These are phyloP conservation scores for Comarum palustre DNA, from an alignment of 306 rosid genomes.

Conservation along the genomic window DNA sequence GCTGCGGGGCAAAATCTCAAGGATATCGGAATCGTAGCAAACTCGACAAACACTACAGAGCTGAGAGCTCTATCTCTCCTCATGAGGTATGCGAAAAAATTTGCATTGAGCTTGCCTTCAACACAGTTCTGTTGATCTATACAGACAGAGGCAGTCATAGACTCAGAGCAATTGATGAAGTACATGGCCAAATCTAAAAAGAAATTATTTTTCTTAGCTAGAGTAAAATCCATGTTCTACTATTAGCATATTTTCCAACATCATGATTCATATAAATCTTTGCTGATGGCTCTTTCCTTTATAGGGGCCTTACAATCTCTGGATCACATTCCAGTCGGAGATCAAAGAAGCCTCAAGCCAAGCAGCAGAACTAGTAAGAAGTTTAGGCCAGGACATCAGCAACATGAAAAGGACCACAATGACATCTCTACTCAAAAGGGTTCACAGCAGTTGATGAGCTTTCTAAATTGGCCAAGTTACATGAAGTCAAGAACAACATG, in stretches of 20 bases:
- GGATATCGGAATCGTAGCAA: not conserved
- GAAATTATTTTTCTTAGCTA: not conserved
- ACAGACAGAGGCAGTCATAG: not conserved
- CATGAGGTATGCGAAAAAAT: not conserved
- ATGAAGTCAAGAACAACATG: not conserved
- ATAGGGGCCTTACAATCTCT: constrained; percentile 64
- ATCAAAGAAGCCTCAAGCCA: constrained; percentile 52
- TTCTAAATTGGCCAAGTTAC: constrained; percentile 62
- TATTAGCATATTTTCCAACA: not conserved
- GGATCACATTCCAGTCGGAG: constrained; percentile 49
- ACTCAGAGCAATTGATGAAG: not conserved
- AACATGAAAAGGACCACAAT: constrained; percentile 43
- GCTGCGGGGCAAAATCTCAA: not conserved
- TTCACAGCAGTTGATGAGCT: constrained; percentile 63
- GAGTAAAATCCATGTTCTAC: no score
- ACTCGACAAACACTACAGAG: not conserved
- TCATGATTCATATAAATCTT: not conserved
- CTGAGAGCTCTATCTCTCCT: not conserved
- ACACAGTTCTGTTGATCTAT: not conserved
- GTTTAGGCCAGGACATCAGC: constrained; percentile 52
- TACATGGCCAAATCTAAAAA: not conserved
- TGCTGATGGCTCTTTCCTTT: not conserved
- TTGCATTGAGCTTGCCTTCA: not conserved
- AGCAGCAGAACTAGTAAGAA: constrained; percentile 58
- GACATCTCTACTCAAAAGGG: constrained; percentile 33